phyloP scores from a whole-genome alignment of 352 stramenopile species.

The Phytophthora colocasiae region DNA sequence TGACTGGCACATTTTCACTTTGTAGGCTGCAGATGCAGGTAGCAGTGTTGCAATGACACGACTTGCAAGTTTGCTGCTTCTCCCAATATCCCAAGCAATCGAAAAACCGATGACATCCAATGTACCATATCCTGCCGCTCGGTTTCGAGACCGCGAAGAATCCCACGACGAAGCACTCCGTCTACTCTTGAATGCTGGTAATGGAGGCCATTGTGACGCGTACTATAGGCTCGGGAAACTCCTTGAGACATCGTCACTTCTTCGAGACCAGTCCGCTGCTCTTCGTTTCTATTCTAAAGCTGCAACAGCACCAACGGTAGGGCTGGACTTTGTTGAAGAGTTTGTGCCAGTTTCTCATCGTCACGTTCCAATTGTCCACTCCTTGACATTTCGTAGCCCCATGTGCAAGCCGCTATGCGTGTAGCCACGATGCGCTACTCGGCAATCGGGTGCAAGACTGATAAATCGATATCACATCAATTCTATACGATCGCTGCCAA shows the following conservation, averaged over 20 bases:
- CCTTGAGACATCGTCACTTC: conserved; percentile 58
- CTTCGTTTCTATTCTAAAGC: conserved; percentile 73
- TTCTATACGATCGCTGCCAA: conserved; percentile 68
- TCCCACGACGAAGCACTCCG: conserved; percentile 68
- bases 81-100: conserved; percentile 8
- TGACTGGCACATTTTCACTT: background rate
- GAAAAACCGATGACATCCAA: background rate
- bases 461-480: conserved; percentile 59
- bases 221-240: conserved; percentile 57
- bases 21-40: conserved; percentile 46
- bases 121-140: conserved; percentile 15
- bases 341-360: background rate
- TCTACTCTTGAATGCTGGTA: conserved; percentile 60
- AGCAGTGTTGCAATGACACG: conserved; percentile 62
- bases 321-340: background rate
- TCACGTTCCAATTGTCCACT: background rate
- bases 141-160: conserved; percentile 61
- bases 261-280: conserved; percentile 55
- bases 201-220: conserved; percentile 46
- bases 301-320: conserved; percentile 39
- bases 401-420: conserved; percentile 56
- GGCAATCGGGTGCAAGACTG: conserved; percentile 50
- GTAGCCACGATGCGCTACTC: conserved; percentile 73
- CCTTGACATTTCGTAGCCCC: conserved; percentile 29
- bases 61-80: conserved; percentile 57